Base-by-base conservation (phyloP, 306 rosid species). In the Hippophae gyantsensis region DNA sequence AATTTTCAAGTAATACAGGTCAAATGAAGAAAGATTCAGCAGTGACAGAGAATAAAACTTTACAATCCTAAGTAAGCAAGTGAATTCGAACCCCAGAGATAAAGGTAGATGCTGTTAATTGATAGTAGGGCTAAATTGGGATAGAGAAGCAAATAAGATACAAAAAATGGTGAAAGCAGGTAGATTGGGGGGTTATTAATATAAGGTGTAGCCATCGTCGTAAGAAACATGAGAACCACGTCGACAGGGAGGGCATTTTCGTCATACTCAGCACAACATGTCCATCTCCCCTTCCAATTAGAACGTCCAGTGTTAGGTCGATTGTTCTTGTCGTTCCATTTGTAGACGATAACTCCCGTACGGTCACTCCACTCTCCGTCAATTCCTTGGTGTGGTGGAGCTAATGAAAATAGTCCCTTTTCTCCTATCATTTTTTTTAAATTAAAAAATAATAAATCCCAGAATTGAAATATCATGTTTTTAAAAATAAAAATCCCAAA, bases 361-460 rank as follows among this genome's bases (percentile, higher is more conserved):
- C 68, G 55, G 7, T 86, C 95, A 50, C 73, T 83, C 95, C 89
- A 89, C 44, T 89, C 89, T 42, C 92, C 95, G 68, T 81, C 97
- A 54, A 89, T 83, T 64, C 97, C 97, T 69, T 89, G 89, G 87
- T 86, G 97, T 5, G 86, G 89, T 18, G 89, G 89, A 46, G 87
- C 78, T 61, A 81, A 8, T 47, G 92, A 72, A 78, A 74, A 77
- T 38, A 89, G 38, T 10, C 95, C 95, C 56, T 68, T 89, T 61
- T 89, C 95, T 47, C 87, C 86, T 83, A 61, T 3, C 10, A 48
- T 46, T 46, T 27, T 27, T 27, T 27, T 9, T 6, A n/a, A 5
- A 57, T 12, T 55, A 38, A 3, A 60, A 60, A 6, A 8, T 9
- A 42, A 42, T 13, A 7, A 52, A 47, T 46, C 8, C 9, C 25